Conservation (phyloP, 805 yeast species). For the Candida succiphila region DNA sequence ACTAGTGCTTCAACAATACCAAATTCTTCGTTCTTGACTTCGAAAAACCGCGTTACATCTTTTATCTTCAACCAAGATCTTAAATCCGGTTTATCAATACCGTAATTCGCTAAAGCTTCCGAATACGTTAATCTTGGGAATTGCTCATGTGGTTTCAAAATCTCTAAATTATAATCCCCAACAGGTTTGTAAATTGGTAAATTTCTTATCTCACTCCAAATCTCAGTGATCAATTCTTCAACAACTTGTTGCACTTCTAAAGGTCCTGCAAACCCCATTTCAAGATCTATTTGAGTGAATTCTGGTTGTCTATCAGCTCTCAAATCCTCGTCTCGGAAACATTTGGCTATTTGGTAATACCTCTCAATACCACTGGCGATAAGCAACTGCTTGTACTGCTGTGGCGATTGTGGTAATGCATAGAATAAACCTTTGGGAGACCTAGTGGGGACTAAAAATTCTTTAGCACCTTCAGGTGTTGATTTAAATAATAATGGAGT, state of each 20-base stretch:
- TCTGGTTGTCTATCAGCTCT: conserved; percentile 96
- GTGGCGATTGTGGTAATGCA: conserved; percentile 96
- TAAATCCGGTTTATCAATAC: conserved; percentile 93
- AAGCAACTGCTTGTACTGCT: conserved; percentile 87
- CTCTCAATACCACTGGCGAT: conserved; percentile 89
- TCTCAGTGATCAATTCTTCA: conserved; percentile 39
- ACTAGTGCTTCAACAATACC: conserved; percentile 72
- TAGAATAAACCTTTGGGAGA: conserved; percentile 45
- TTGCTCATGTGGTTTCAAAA: conserved; percentile 11
- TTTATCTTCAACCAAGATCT: conserved; percentile 47
- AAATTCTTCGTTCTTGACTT: conserved; percentile 30
- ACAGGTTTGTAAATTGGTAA: conserved; percentile 28
- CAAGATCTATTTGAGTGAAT: conserved; percentile 94
- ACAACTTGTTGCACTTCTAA: conserved; percentile 59
- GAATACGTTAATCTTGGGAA: conserved; percentile 46
- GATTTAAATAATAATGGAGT: conserved; percentile 91
- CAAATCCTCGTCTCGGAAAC: conserved; percentile 94
- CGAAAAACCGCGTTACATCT: conserved; percentile 33
- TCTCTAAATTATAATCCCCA: conserved; percentile 21
- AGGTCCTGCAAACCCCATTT: conserved; percentile 73
- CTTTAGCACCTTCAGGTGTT: conserved; percentile 97
- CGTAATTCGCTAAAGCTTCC: conserved; percentile 65
- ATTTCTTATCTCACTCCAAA: conserved; percentile 44
- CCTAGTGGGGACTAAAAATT: conserved; percentile 89
- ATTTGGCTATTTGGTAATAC: conserved; percentile 86